Percentiles rank a stretch among this genome's conserved stretches.
phyloP scores from a whole-genome alignment of 495 filamentous ascomycete genomes.

The Aspergillus leporis region DNA sequence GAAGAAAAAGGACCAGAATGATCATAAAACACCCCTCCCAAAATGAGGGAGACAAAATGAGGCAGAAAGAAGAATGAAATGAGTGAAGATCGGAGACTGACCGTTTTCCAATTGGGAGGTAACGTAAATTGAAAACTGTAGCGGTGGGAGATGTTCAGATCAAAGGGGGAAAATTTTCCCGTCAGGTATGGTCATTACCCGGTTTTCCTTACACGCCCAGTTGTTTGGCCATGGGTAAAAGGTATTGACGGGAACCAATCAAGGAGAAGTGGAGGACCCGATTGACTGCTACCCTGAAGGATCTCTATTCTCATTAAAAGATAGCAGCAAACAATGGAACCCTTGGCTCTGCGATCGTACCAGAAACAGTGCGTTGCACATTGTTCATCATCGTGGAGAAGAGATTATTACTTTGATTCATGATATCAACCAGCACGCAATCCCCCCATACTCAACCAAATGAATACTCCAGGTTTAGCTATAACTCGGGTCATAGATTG shows the following conservation, averaged over 20 bases:
- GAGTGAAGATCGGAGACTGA: background rate
- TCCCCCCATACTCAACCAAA: too few species aligned
- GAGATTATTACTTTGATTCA: background rate
- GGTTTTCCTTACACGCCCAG: background rate
- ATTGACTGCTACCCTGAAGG: conserved; percentile 1
- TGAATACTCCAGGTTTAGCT: too few species aligned
- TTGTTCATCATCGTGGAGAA: background rate
- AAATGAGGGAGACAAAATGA: background rate
- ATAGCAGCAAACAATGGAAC: background rate
- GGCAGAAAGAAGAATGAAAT: background rate
- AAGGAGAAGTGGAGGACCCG: background rate
- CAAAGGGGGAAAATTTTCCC: background rate
- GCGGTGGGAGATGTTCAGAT: background rate
- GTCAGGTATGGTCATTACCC: background rate
- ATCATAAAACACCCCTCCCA: background rate
- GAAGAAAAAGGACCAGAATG: background rate
- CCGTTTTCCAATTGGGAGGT: background rate
- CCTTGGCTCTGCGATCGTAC: background rate
- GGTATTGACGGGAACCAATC: background rate
- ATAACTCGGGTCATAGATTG: too few species aligned
- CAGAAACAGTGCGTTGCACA: background rate
- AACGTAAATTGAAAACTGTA: background rate
- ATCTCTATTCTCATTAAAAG: background rate
- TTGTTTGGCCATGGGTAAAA: background rate
- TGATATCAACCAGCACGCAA: background rate